Evolutionary conservation across 257 asterid species (phyloP).

Genomic region (Jacaranda mimosifolia): DNA sequence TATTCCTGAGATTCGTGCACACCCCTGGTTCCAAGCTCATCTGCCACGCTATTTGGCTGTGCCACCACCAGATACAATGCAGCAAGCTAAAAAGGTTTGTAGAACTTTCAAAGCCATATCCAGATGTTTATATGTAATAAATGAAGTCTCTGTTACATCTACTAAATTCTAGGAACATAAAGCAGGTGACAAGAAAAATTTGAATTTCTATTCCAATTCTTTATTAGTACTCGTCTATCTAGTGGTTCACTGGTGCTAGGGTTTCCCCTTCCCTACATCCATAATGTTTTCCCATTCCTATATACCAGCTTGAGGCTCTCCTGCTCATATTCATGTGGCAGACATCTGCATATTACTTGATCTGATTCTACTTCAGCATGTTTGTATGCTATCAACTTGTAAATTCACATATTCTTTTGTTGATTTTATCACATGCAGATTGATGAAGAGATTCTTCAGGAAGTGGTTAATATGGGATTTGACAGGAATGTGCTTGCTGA

Average conservation of each 20-base stretch:
- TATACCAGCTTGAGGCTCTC: not conserved
- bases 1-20: constrained; percentile 93
- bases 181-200: not conserved
- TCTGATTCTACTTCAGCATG: constrained; percentile 14
- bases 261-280: not conserved
- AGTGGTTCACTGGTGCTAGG: constrained; percentile 10
- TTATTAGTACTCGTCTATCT: not conserved
- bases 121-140: not conserved
- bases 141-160: constrained; percentile 9
- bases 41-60: constrained; percentile 97
- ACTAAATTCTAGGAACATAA: constrained; percentile 12
- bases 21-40: constrained; percentile 97
- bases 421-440: constrained; percentile 59
- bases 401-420: not conserved
- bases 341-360: constrained; percentile 14
- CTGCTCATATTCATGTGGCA: constrained; percentile 15
- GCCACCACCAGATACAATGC: constrained; percentile 94
- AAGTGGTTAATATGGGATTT: constrained; percentile 71
- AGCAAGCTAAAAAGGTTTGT: constrained; percentile 91
- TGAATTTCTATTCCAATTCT: constrained; percentile 23
- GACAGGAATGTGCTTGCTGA: constrained; percentile 60
- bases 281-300: not conserved
- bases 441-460: constrained; percentile 77
- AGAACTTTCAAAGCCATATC: constrained; percentile 13
- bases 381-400: constrained; percentile 17